Percentiles rank a stretch among this genome's conserved stretches.
phyloP scores from a whole-genome alignment of 2,329 filamentous ascomycete species.

The Akanthomyces dipterigenus region DNA sequence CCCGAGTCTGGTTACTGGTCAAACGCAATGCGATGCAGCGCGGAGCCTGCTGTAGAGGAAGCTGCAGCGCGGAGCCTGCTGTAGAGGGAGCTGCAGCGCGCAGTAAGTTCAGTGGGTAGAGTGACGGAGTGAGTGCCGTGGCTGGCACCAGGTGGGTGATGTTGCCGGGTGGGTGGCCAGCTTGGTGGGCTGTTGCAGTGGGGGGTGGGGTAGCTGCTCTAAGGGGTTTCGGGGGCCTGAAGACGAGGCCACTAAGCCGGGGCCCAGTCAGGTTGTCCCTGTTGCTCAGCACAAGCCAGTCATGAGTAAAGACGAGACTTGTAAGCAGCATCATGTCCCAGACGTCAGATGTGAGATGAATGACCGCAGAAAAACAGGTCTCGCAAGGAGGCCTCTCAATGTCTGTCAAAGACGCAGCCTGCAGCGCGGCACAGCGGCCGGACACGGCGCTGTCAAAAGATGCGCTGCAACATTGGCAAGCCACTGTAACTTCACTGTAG shows the following conservation, averaged over 20 bases:
- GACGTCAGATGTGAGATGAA: background rate
- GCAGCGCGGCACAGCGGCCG: background rate
- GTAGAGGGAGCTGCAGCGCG: background rate
- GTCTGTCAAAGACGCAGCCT: background rate
- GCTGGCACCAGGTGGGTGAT: background rate
- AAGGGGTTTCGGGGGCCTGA: background rate
- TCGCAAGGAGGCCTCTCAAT: too few species aligned
- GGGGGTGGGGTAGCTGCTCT: background rate
- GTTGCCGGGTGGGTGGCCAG: background rate
- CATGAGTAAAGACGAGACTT: background rate
- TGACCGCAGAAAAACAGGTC: background rate
- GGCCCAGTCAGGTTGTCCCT: background rate
- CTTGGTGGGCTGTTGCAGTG: background rate
- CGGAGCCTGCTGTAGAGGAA: background rate
- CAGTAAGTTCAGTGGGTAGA: background rate
- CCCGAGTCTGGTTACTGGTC: background rate
- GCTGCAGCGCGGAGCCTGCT: background rate
- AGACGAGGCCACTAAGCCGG: background rate
- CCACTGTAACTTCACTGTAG: background rate
- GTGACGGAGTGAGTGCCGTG: background rate
- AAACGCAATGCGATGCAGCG: background rate
- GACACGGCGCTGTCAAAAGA: background rate
- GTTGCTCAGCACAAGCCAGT: constrained; percentile 1
- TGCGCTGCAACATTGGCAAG: background rate
- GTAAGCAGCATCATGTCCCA: background rate